Evolutionary conservation across 2,329 filamentous ascomycete genomes (phyloP).

Genomic region (Pseudomassariella vexata): DNA sequence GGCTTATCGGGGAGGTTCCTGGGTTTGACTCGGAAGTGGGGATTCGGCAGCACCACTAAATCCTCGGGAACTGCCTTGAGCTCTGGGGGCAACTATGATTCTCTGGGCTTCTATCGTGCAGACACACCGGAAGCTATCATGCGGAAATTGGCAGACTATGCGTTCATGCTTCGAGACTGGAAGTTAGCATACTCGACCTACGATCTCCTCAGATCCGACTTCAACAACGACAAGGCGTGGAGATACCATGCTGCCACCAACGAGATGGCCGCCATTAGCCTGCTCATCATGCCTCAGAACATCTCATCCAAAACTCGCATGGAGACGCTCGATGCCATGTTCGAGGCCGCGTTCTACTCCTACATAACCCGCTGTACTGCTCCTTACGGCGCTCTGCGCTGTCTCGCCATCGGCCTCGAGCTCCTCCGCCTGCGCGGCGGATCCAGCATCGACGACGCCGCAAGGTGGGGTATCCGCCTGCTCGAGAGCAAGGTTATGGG

Average conservation of each 20-base stretch:
- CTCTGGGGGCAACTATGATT: conserved; percentile 66
- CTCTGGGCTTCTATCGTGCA: conserved; percentile 73
- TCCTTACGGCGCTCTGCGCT: conserved; percentile 75
- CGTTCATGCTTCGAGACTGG: conserved; percentile 96
- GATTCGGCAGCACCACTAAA: conserved; percentile 66
- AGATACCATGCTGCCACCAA: conserved; percentile 88
- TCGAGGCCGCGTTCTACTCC: conserved; percentile 87
- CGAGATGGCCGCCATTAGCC: conserved; percentile 87
- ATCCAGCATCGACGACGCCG: conserved; percentile 77
- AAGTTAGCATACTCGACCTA: conserved; percentile 90
- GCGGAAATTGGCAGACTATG: conserved; percentile 89
- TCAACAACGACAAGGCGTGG: conserved; percentile 94
- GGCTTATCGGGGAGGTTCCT: conserved; percentile 92
- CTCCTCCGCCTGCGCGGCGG: conserved; percentile 76
- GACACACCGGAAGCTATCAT: conserved; percentile 85
- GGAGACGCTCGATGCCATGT: conserved; percentile 78
- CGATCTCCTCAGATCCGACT: conserved; percentile 82
- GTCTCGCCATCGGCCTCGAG: conserved; percentile 71
- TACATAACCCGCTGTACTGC: conserved; percentile 81
- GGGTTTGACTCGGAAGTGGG: conserved; percentile 86
- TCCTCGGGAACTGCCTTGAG: conserved; percentile 48
- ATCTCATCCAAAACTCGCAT: conserved; percentile 69
- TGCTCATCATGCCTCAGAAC: conserved; percentile 69
- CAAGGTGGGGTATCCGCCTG: conserved; percentile 74
- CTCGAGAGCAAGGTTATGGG: conserved; percentile 75